Evolutionary conservation across 805 yeast genomes (phyloP), one percentile per base, ranked within the genome.

Genomic region (Cyberlindnera galapagoensis): DNA sequence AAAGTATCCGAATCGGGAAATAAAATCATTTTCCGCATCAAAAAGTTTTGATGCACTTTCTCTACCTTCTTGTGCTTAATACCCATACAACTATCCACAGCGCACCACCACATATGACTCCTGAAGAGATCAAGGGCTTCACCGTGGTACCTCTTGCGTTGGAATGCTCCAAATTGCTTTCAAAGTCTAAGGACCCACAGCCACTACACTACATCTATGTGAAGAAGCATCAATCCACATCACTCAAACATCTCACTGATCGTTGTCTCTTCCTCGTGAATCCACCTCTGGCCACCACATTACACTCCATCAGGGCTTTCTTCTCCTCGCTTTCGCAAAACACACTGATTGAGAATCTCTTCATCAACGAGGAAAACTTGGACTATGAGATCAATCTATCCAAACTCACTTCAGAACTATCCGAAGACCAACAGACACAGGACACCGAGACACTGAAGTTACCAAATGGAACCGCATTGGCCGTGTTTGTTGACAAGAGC

Each of bases 211-310:
- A 72, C 47, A 57, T 80, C 43, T 82, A 67, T 47, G 57, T 72
- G 45, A 81, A 80, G 55, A 82, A 77, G 48, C 94, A 83, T 51
- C 57, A 59, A 16, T 59, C 69, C 16, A 57, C 66, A 26, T 51
- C 56, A 25, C 61, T 62, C 31, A 63, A 61, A 21, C 56, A 62
- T 3, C 68, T 69, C 21, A 56, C 67, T 14, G 69, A 70, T 31
- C 63, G 82, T 31, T 68, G 82, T 18, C 55, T 88, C n/a, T 88
- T 88, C 57, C 53, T 80, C 6, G 74, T 81, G 36, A 87, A 88
- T 51, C 59, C 86, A 24, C 96, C 97, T 2, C 59, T 79, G 15
- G 67, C 70, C 36, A 67, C 86, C 6, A 64, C 67, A 16, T 48
- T 72, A 11, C 63, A 67, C 26, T 61, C 62, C 21, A 51, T 86